phyloP scores from a whole-genome alignment of 2,329 filamentous ascomycete genomes.

The Exophiala bonariae region DNA sequence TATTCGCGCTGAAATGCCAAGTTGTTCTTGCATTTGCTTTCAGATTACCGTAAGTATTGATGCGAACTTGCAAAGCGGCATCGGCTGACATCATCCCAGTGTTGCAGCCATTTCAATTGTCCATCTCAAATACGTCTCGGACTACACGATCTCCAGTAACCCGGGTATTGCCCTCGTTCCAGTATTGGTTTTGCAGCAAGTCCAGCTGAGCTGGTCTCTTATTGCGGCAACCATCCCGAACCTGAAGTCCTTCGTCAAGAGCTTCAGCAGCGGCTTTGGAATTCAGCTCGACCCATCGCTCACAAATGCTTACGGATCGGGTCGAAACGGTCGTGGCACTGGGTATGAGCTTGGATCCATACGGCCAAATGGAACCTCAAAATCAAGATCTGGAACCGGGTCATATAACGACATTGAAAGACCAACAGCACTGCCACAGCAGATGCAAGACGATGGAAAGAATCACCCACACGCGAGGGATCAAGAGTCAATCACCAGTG shows the following conservation, averaged over 20 bases:
- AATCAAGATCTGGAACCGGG: conserved; percentile 12
- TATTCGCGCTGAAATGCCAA: conserved; percentile 21
- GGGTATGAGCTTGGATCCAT: conserved; percentile 16
- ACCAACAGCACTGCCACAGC: conserved; percentile 2
- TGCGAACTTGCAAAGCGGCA: not conserved
- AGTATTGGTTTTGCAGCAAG: conserved; percentile 37
- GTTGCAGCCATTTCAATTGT: conserved; percentile 35
- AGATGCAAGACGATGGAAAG: not conserved
- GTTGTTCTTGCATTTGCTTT: conserved; percentile 40
- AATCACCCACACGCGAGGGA: conserved; percentile 9
- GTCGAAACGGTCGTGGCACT: conserved; percentile 2
- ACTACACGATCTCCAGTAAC: conserved; percentile 30
- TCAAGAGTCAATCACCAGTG: conserved; percentile 23
- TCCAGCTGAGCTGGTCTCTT: conserved; percentile 42
- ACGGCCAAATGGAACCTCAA: conserved; percentile 7
- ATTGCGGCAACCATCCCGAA: conserved; percentile 44
- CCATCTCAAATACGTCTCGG: conserved; percentile 36
- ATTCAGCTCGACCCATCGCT: conserved; percentile 24
- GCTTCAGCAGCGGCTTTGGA: conserved; percentile 42
- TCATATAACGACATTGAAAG: conserved; percentile 18
- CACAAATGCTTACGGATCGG: conserved; percentile 18
- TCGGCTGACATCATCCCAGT: conserved; percentile 20
- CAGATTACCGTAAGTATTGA: conserved; percentile 34
- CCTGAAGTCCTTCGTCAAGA: conserved; percentile 42
- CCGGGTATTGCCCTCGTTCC: conserved; percentile 34